phyloP scores from a whole-genome alignment of 768 basidiomycete genomes.

The Suillus decipiens region DNA sequence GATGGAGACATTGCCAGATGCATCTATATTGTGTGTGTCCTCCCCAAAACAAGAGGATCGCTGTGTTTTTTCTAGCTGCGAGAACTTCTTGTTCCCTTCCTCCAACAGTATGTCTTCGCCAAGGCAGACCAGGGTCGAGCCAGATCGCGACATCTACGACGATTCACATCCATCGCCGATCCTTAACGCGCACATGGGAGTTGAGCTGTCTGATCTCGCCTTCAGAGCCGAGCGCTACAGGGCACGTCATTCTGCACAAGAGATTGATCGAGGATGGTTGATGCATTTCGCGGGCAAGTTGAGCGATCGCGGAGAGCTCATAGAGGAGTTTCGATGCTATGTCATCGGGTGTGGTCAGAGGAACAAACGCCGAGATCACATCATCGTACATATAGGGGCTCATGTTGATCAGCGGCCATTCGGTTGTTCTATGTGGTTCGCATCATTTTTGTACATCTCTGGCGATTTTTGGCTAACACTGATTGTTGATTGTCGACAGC shows the following conservation, averaged over 20 bases:
- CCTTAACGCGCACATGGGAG: constrained; percentile 64
- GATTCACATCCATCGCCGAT: constrained; percentile 44
- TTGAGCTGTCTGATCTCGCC: constrained; percentile 54
- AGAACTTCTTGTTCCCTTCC: neutral
- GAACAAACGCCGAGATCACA: constrained; percentile 76
- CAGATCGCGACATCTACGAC: neutral
- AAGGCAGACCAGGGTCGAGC: constrained; percentile 10
- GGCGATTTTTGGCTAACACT: constrained; percentile 11
- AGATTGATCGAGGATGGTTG: constrained; percentile 68
- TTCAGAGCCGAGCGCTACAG: constrained; percentile 57
- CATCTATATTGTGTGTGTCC: neutral
- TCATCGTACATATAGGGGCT: constrained; percentile 71
- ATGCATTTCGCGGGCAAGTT: constrained; percentile 69
- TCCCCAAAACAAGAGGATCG: neutral
- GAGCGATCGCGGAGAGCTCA: constrained; percentile 54
- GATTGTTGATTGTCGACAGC: constrained; percentile 36
- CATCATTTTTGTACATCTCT: constrained; percentile 14
- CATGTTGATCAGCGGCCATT: constrained; percentile 72
- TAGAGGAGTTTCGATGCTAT: constrained; percentile 69
- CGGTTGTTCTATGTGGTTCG: constrained; percentile 65
- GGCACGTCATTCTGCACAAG: constrained; percentile 51
- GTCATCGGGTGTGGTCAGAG: constrained; percentile 62
- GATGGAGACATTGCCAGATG: neutral
- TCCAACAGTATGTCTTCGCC: neutral
- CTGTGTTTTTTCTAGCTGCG: neutral